Evolutionary conservation across 129 eudicot species (phyloP), one percentile per base, ranked within the genome.

Genomic region (Scalesia atractyloides): DNA sequence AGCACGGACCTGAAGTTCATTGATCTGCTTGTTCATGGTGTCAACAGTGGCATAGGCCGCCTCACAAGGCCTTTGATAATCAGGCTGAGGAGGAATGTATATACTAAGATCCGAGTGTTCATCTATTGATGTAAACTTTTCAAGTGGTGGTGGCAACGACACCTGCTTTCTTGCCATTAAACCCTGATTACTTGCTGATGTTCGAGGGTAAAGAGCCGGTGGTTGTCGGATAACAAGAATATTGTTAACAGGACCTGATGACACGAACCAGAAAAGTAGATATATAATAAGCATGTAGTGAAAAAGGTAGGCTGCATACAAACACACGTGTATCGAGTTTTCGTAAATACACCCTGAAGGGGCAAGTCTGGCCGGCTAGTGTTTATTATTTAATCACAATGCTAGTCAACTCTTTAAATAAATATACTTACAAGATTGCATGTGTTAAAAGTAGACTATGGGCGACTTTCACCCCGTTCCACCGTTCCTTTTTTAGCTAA

Each of bases 241-340:
- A 79, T 90, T 93, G 82, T 83, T 85, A 47, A 93, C 87, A 6
- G 96, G 92, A 62, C 98, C 98, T 93, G 81, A 26, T 44, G 36
- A 61, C 16, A 66, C 7, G 24, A 66, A 63, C 19, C 64, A 74
- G 36, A 12, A 26, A 8, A 33, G 66, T 41, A 71, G 51, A 26
- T 17, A 70, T 7, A 43, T 44, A 60, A 36, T 22, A 6, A 71
- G 56, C 52, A 70, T 19, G 22, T 9, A 41, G 24, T 5, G 51
- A 19, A 56, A 52, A 60, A 26, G 44, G 41, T 60, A 71, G 6
- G 66, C 64, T 53, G 74, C 74, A 16, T 15, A 1, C 39, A 37
- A 53, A 37, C 65, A 53, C 34, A 70, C 34, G 17, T 20, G 63
- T 57, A 24, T 20, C 4, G 8, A 20, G 34, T 57, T 39, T 44